Conservation (phyloP, 2,329 filamentous ascomycete species). For the Shiraia sp. region DNA sequence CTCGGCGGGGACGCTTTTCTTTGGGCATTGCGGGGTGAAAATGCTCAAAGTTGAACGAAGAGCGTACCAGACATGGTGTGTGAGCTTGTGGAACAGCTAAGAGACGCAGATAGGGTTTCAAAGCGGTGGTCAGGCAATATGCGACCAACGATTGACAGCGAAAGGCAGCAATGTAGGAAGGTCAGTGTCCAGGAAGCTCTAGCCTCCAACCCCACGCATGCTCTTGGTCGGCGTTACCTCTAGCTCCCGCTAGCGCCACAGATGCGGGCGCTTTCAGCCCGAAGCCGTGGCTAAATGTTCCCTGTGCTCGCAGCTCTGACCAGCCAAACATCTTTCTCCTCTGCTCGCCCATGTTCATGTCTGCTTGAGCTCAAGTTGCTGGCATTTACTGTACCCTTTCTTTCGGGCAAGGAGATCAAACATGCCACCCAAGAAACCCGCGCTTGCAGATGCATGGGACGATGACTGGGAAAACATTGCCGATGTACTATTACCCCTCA, state of each 20-base stretch:
- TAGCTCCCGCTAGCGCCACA: not conserved
- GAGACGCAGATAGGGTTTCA: not conserved
- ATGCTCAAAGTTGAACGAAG: not conserved
- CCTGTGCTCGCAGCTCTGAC: not conserved
- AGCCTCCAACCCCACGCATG: not conserved
- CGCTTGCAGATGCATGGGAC: slow-evolving; percentile 72
- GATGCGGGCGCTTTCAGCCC: slow-evolving; percentile 3
- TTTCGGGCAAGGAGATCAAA: slow-evolving; percentile 37
- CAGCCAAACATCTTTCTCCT: not conserved
- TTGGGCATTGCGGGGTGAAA: slow-evolving; percentile 9
- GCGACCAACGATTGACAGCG: too few relatives aligned
- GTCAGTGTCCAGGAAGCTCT: slow-evolving; percentile 2
- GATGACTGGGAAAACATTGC: slow-evolving; percentile 85
- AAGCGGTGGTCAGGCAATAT: not conserved
- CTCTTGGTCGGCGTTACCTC: not conserved
- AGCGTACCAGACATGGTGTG: slow-evolving; percentile 5
- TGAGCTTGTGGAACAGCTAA: not conserved
- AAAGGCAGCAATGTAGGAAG: slow-evolving; percentile 5
- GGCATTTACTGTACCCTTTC: not conserved
- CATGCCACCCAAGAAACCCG: slow-evolving; percentile 46
- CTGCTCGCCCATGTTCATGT: not conserved
- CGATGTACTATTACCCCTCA: slow-evolving; percentile 57
- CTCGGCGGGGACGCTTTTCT: slow-evolving; percentile 14
- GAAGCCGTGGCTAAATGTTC: slow-evolving; percentile 8
- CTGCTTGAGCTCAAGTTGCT: not conserved